A percentile compares a stretch with the other conserved stretches of the same genome.
phyloP scores from a whole-genome alignment of 1,284 basidiomycete genomes.

The Grifola frondosa region DNA sequence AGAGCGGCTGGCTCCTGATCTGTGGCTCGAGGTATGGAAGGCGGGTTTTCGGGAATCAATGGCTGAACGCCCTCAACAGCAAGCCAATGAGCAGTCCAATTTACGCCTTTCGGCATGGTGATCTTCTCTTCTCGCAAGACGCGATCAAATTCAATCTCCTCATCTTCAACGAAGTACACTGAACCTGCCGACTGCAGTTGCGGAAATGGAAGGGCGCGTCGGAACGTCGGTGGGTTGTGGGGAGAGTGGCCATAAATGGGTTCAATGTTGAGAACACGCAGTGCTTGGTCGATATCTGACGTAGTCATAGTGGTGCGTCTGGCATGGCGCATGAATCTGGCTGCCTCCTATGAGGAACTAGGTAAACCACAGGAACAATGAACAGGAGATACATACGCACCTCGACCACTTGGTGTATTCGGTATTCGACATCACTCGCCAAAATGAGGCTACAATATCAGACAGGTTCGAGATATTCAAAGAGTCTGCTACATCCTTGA shows the following conservation, averaged over 20 bases:
- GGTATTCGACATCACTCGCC: constrained; percentile 96
- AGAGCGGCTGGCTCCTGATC: constrained; percentile 37
- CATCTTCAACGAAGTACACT: constrained; percentile 93
- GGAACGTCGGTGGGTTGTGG: constrained; percentile 71
- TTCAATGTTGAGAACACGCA: constrained; percentile 94
- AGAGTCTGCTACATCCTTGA: constrained; percentile 89
- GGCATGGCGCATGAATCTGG: constrained; percentile 95
- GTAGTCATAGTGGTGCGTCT: constrained; percentile 86
- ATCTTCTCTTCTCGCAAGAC: constrained; percentile 84
- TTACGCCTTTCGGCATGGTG: constrained; percentile 71
- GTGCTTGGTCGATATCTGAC: constrained; percentile 89
- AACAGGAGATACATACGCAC: constrained; percentile 38
- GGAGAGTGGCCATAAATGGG: constrained; percentile 80
- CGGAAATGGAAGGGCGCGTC: constrained; percentile 68
- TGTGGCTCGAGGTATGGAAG: constrained; percentile 65
- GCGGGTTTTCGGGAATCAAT: constrained; percentile 94
- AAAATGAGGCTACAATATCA: constrained; percentile 83
- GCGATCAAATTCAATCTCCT: constrained; percentile 96
- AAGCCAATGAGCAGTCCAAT: constrained; percentile 93
- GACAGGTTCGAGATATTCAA: constrained; percentile 80
- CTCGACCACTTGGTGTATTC: constrained; percentile 92
- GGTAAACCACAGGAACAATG: not conserved
- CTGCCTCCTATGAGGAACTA: constrained; percentile 74
- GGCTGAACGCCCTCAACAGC: constrained; percentile 98
- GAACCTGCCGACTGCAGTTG: constrained; percentile 57